Base-by-base conservation (phyloP, 2,329 filamentous ascomycete genomes). In the Exophiala sp. region DNA sequence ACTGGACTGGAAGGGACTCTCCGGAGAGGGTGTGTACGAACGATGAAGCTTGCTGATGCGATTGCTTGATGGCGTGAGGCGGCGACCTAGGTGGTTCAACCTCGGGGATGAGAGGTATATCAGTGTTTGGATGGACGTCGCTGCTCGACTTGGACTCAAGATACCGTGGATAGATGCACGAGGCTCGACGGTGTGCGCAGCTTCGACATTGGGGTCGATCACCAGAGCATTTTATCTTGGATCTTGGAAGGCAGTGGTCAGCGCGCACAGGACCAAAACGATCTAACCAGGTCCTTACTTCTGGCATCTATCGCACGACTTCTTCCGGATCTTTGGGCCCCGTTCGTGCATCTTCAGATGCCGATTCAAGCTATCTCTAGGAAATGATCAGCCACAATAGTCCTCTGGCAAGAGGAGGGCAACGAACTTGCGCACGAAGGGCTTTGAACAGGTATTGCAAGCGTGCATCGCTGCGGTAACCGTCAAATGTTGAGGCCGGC, bases 321-420 rank as follows among this genome's bases (percentile, higher is more conserved):
- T 3, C 20, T 38, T 52, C 2, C 42, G 40, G 8, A 34, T 33
- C n/a, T 38, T 44, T 14, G 11, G 29, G 12, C 40, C 49, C 36
- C 41, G 20, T 24, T 45, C 29, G n/a, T 52, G 40, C 32, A 36
- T 46, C 21, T 45, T 44, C 12, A 52, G 8, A 39, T 52, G 49
- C 18, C 49, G 49, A 14, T 52, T 52, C 14, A 46, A 18, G 32
- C 40, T 52, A 33, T 52, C 49, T 32, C 49, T 52, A 29, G 6
- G n/a, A 18, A 16, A 8, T 2, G 5, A 8, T 29, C 24, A 29
- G 24, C 24, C 24, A 29, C 24, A 29, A 29, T 9, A 11, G 11
- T 3, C 24, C 18, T 33, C 3, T 14, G 14, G 12, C 24, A 10
- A 35, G 14, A 34, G 16, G 16, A 34, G 14, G 11, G 3, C 24